phyloP scores from a whole-genome alignment of 2,329 filamentous ascomycete species.

The Colletotrichum spinosum region DNA sequence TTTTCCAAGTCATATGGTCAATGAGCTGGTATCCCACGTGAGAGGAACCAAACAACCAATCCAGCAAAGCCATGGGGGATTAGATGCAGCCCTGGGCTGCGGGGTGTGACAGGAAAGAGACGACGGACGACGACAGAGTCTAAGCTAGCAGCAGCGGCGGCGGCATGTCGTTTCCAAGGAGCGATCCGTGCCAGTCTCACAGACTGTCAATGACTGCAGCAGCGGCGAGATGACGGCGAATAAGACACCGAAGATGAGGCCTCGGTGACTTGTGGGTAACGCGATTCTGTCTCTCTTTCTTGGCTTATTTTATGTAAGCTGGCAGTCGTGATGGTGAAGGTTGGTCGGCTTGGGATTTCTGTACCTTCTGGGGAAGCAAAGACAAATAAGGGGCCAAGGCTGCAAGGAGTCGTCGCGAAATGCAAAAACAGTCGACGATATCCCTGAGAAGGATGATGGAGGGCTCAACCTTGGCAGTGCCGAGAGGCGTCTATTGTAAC shows the following conservation, averaged over 20 bases:
- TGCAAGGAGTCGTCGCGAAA: neutral
- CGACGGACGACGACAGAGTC: constrained; percentile 14
- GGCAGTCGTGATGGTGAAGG: neutral
- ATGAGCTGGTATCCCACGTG: constrained; percentile 35
- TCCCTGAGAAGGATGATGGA: constrained; percentile 17
- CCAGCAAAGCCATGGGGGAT: constrained; percentile 11
- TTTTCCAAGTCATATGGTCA: constrained; percentile 34
- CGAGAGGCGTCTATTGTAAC: constrained; percentile 5
- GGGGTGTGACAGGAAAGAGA: constrained; percentile 15
- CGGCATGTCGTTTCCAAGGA: constrained; percentile 34
- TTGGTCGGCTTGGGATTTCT: neutral
- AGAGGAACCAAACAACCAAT: constrained; percentile 22
- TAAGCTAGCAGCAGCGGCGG: constrained; percentile 27
- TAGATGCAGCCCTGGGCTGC: constrained; percentile 10
- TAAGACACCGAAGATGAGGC: constrained; percentile 33
- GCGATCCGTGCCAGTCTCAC: constrained; percentile 37
- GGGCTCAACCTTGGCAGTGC: constrained; percentile 17
- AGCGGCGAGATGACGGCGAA: constrained; percentile 16
- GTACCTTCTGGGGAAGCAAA: neutral
- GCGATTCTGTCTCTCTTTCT: neutral
- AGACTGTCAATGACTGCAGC: constrained; percentile 21
- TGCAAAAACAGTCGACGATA: constrained; percentile 1
- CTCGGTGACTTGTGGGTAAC: constrained; percentile 11
- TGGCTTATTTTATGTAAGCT: neutral
- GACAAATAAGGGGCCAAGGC: constrained; percentile 15